These are phyloP conservation scores for Chytriomyces sp. DNA, from an alignment of 192 early-diverging fungal species.

Conservation along the genomic window DNA sequence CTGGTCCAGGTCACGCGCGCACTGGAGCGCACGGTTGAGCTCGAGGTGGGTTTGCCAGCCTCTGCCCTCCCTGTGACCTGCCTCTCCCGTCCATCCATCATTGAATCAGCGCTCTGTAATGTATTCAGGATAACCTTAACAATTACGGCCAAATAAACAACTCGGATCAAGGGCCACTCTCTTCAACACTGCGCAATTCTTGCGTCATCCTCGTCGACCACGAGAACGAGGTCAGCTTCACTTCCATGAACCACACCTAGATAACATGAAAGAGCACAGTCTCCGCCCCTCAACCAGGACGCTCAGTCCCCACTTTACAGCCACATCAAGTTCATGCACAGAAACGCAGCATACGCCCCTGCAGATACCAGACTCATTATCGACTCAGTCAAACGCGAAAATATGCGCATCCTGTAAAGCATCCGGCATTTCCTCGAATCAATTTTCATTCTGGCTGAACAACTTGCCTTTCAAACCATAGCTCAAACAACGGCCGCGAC, in stretches of 20 bases:
- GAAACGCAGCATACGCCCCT: background rate
- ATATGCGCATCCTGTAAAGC: constrained; percentile 22
- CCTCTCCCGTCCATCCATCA: background rate
- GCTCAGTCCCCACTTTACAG: background rate
- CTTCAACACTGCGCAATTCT: background rate
- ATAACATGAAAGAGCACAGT: background rate
- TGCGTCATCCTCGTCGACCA: background rate
- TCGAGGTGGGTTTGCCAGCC: background rate
- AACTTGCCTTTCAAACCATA: background rate
- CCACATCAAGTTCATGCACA: background rate
- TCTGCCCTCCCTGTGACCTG: background rate
- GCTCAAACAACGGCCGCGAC: constrained; percentile 1
- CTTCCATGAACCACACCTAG: background rate
- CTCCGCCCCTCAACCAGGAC: background rate
- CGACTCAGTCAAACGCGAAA: constrained; percentile 19
- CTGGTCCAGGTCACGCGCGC: background rate
- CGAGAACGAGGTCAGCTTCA: background rate
- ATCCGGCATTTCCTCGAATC: background rate
- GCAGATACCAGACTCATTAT: background rate
- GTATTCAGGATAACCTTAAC: no score
- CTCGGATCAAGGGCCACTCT: background rate
- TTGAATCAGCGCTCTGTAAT: no score
- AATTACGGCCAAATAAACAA: background rate
- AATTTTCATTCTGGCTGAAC: background rate
- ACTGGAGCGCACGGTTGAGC: background rate